Base-by-base conservation (phyloP, 352 stramenopile genomes). In the Phytopythium cucurbitacearum region DNA sequence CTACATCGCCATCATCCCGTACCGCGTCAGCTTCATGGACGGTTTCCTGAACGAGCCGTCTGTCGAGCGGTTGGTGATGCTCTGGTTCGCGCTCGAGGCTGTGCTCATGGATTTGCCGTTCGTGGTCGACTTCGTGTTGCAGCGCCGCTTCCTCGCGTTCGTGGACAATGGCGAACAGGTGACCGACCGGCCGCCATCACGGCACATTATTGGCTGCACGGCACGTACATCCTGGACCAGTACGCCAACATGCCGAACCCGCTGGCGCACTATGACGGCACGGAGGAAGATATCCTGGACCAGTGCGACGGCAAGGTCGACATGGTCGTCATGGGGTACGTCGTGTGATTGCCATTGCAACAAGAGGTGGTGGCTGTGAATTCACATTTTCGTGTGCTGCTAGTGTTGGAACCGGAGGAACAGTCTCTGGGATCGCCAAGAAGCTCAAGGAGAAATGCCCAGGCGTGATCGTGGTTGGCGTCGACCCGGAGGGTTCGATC, bases 211-310 rank as follows among this genome's bases (percentile, higher is more conserved):
- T 81, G 71, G 68, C 50, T 49, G 4, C 43, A 71, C 37, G 75
- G 78, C 7, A n/a, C 83, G 16, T 90, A 98, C 59, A 97, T 99
- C 60, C 67, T 98, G 7, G 91, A 98, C 71, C 96, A 99, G 63
- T 99, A 98, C 65, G 71, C 80, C 10, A 99, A 99, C 71, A 83
- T 80, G 5, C 91, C 86, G 11, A 99, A 99, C 82, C 93, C 95
- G 7, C 66, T 96, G 41, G 91, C 95, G 28, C 96, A 99, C 69
- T 97, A 97, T 57, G 87, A 98, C 55, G 95, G 82, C 49, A 98
- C 95, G 34, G 95, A 89, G 0, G 87, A 97, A 56, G 95, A 99
- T 75, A 89, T 99, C 53, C 73, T 97, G 53, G 62, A 89, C 13
- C 87, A 98, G 59, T 92, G 86, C 21, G 83, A 95, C 57, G 92